phyloP scores from a whole-genome alignment of 805 yeast species.

The Saccharomycodes ludwigii region DNA sequence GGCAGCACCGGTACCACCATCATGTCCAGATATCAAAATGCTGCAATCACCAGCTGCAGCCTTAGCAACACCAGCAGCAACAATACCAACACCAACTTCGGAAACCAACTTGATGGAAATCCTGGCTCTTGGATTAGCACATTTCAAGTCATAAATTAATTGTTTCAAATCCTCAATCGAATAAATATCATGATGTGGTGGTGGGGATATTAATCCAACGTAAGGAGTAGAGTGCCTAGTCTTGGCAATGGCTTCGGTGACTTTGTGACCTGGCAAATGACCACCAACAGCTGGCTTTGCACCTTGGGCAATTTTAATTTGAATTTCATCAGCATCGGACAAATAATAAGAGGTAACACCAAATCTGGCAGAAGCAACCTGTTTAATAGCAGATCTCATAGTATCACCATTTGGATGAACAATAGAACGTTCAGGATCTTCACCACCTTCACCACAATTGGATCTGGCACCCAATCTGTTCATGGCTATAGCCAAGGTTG shows the following conservation, averaged over 20 bases:
- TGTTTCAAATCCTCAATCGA: slow-evolving; percentile 97
- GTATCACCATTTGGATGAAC: slow-evolving; percentile 84
- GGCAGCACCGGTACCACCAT: slow-evolving; percentile 99
- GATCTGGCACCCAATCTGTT: slow-evolving; percentile 95
- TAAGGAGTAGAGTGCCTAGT: slow-evolving; percentile 95
- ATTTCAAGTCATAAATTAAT: slow-evolving; percentile 88
- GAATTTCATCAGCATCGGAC: slow-evolving; percentile 94
- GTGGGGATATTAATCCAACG: slow-evolving; percentile 94
- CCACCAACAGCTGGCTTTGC: slow-evolving; percentile 99
- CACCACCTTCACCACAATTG: slow-evolving; percentile 99
- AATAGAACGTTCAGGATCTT: slow-evolving; percentile 81
- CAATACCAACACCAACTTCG: slow-evolving; percentile 98
- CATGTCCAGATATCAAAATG: slow-evolving; percentile 90
- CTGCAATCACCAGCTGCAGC: slow-evolving; percentile 84
- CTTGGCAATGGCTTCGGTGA: slow-evolving; percentile 74
- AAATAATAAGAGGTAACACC: slow-evolving; percentile 94
- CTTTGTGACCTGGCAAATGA: slow-evolving; percentile 93
- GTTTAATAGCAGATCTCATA: slow-evolving; percentile 97
- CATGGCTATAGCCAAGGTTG: slow-evolving; percentile 97
- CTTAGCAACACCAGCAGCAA: slow-evolving; percentile 98
- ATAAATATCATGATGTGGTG: slow-evolving; percentile 97
- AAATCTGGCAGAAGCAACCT: slow-evolving; percentile 94
- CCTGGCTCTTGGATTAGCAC: slow-evolving; percentile 94
- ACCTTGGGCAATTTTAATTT: slow-evolving; percentile 98
- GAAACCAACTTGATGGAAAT: slow-evolving; percentile 94